These are phyloP conservation scores for Kuraishia floccosa DNA, from an alignment of 805 yeast species.

Conservation along the genomic window DNA sequence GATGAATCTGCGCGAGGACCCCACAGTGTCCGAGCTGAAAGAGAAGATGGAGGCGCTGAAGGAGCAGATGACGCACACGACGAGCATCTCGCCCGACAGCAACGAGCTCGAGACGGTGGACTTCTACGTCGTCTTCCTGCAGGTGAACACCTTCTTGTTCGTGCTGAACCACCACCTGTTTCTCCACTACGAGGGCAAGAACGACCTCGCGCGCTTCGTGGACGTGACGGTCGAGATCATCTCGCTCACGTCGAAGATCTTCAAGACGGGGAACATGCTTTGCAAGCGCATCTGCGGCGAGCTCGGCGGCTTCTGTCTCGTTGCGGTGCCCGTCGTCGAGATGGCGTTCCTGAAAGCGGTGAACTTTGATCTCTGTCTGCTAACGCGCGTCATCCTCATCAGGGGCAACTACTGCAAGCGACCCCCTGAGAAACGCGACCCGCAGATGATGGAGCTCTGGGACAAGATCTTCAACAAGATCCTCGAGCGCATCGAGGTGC, in stretches of 20 bases:
- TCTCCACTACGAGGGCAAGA: constrained; percentile 8
- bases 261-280: constrained; percentile 4
- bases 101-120: constrained; percentile 1
- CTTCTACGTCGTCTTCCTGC: not conserved
- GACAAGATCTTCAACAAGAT: no score
- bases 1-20: constrained; percentile 8
- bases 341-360: not conserved
- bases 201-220: constrained; percentile 3
- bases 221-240: constrained; percentile 2
- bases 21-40: constrained; percentile 12
- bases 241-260: not conserved
- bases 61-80: constrained; percentile 2
- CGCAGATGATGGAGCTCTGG: no score
- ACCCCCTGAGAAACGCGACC: no score
- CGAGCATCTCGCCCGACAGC: not conserved
- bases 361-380: no score
- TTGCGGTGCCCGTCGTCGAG: not conserved
- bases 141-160: constrained; percentile 6
- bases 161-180: constrained; percentile 8
- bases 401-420: no score
- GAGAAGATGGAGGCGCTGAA: not conserved
- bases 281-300: constrained; percentile 1
- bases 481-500: no score
- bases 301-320: not conserved
- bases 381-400: no score